A percentile compares a stretch with the other conserved stretches of the same genome.
phyloP scores from a whole-genome alignment of 2,329 filamentous ascomycete genomes.

The Grosmannia clavigera region DNA sequence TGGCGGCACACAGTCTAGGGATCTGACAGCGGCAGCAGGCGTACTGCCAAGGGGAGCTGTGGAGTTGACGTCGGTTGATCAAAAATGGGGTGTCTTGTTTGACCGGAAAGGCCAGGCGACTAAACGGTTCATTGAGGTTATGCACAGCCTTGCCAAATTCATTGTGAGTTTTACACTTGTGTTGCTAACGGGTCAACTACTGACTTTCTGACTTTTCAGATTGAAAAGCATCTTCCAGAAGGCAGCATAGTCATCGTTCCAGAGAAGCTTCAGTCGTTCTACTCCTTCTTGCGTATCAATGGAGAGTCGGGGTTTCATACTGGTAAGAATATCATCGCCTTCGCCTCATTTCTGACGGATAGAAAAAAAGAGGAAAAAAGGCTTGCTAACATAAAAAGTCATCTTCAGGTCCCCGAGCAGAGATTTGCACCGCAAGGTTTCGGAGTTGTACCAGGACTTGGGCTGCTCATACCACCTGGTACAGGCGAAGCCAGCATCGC shows the following conservation, averaged over 20 bases:
- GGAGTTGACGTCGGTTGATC: slow-evolving; percentile 9
- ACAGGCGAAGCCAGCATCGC: slow-evolving; percentile 36
- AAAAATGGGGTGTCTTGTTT: slow-evolving; percentile 60
- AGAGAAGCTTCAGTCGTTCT: slow-evolving; percentile 62
- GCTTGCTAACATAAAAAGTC: slow-evolving; percentile 20
- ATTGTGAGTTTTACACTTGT: slow-evolving; percentile 38
- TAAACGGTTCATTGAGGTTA: slow-evolving; percentile 53
- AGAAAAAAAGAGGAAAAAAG: too few relatives aligned
- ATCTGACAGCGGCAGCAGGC: background rate
- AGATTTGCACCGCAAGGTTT: background rate
- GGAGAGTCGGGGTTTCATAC: slow-evolving; percentile 58
- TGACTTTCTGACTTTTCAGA: slow-evolving; percentile 26
- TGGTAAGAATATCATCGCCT: slow-evolving; percentile 30
- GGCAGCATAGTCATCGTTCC: slow-evolving; percentile 62
- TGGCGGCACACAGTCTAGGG: background rate
- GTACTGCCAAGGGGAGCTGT: too few relatives aligned
- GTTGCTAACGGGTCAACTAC: background rate
- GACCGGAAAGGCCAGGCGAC: slow-evolving; percentile 55
- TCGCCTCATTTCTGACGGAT: too few relatives aligned
- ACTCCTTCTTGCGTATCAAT: slow-evolving; percentile 50
- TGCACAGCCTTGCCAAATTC: slow-evolving; percentile 61
- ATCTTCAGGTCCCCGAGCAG: slow-evolving; percentile 32
- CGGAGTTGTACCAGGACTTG: slow-evolving; percentile 40
- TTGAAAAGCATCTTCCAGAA: slow-evolving; percentile 56
- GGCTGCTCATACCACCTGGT: slow-evolving; percentile 54